Conservation (phyloP, 768 basidiomycete genomes). For the Daedaleopsis nitida region DNA sequence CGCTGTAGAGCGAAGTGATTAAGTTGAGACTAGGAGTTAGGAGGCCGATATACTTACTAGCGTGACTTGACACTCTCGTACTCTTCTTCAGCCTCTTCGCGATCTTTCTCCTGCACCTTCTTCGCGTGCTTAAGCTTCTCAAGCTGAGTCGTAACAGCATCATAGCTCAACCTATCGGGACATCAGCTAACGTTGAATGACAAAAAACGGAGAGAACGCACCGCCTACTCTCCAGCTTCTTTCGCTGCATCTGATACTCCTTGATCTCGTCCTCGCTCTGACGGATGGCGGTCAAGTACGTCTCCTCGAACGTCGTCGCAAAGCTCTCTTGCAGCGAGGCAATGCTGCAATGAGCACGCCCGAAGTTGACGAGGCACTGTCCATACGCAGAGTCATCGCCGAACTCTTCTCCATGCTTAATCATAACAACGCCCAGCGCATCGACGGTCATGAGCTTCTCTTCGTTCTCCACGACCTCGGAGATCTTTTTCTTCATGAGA, state of each 20-base stretch:
- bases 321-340: constrained; percentile 85
- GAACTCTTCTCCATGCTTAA: constrained; percentile 80
- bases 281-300: constrained; percentile 68
- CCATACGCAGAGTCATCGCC: constrained; percentile 77
- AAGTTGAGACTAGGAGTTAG: too few species aligned
- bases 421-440: constrained; percentile 84
- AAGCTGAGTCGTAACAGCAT: constrained; percentile 70
- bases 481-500: constrained; percentile 76
- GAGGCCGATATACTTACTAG: constrained; percentile 56
- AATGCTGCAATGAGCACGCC: constrained; percentile 82
- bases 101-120: constrained; percentile 81
- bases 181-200: background rate
- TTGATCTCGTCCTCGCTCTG: constrained; percentile 73
- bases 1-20: constrained; percentile 45
- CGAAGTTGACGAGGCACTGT: constrained; percentile 68
- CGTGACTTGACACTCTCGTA: constrained; percentile 67
- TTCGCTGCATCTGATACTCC: constrained; percentile 78
- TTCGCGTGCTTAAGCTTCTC: constrained; percentile 71
- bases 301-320: constrained; percentile 70
- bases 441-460: constrained; percentile 80
- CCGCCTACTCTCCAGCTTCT: constrained; percentile 88
- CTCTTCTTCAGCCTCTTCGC: constrained; percentile 79
- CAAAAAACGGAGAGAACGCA: constrained; percentile 30
- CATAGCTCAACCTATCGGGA: constrained; percentile 58
- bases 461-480: constrained; percentile 56